Conservation (phyloP, 331 rosid genomes). For the Rhamnella rubrinervis region DNA sequence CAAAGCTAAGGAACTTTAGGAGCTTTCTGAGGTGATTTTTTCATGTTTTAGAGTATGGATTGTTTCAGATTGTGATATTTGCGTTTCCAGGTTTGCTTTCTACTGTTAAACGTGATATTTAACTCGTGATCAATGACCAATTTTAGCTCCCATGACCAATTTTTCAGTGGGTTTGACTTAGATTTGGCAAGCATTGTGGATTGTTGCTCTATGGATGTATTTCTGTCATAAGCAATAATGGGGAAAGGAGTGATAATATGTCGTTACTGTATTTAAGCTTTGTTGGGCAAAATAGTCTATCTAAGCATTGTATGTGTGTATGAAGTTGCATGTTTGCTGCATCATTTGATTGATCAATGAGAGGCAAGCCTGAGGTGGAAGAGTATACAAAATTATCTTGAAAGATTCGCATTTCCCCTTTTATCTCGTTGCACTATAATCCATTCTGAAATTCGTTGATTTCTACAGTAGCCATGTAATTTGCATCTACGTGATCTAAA, state of each 20-base stretch:
- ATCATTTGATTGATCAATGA: no score
- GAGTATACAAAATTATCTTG: no score
- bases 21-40: constrained; percentile 43
- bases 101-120: background rate
- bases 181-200: background rate
- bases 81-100: constrained; percentile 19
- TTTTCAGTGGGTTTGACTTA: background rate
- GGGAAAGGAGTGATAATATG: background rate
- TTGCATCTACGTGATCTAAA: no score
- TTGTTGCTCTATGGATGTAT: background rate
- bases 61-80: constrained; percentile 1
- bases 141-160: background rate
- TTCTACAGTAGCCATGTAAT: no score
- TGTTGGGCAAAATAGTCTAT: no score
- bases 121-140: background rate
- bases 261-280: no score
- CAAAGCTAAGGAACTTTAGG: constrained; percentile 74
- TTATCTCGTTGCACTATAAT: no score
- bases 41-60: constrained; percentile 2
- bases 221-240: background rate
- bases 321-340: no score
- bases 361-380: no score
- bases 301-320: no score
- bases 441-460: no score
- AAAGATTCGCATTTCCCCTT: no score